phyloP scores from a whole-genome alignment of 805 yeast species.

The Saccharomycopsis malanga region DNA sequence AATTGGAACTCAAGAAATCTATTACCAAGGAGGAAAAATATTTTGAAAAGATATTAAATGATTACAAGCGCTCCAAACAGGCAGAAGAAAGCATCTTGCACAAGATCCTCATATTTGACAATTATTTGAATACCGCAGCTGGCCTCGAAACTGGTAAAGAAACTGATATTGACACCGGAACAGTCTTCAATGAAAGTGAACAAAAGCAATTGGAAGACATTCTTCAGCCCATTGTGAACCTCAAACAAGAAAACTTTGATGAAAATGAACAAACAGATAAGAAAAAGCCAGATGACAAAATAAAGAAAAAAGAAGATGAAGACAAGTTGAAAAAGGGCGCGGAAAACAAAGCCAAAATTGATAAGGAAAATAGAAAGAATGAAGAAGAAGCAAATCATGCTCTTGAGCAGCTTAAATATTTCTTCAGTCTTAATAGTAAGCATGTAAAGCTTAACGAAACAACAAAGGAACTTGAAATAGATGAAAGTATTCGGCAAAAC shows the following conservation, averaged over 20 bases:
- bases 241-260: background rate
- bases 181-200: background rate
- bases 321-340: too few relatives aligned
- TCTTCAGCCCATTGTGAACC: background rate
- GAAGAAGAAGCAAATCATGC: constrained; percentile 21
- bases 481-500: background rate
- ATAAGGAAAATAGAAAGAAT: constrained; percentile 12
- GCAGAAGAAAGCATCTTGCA: constrained; percentile 1
- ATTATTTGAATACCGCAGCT: constrained; percentile 5
- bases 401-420: constrained; percentile 4
- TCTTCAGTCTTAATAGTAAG: background rate
- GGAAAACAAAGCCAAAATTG: constrained; percentile 18
- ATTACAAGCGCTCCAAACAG: constrained; percentile 1
- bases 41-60: constrained; percentile 15
- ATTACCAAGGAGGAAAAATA: constrained; percentile 14
- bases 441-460: background rate
- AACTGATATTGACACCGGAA: background rate
- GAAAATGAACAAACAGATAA: constrained; percentile 17
- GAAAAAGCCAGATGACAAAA: constrained; percentile 16
- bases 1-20: constrained; percentile 13
- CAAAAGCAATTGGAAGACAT: background rate
- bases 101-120: constrained; percentile 11
- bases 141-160: background rate
- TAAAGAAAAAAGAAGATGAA: constrained; percentile 19
- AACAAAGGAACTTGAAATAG: background rate